phyloP scores from a whole-genome alignment of 345 rosid genomes.

The Brassica nigra region DNA sequence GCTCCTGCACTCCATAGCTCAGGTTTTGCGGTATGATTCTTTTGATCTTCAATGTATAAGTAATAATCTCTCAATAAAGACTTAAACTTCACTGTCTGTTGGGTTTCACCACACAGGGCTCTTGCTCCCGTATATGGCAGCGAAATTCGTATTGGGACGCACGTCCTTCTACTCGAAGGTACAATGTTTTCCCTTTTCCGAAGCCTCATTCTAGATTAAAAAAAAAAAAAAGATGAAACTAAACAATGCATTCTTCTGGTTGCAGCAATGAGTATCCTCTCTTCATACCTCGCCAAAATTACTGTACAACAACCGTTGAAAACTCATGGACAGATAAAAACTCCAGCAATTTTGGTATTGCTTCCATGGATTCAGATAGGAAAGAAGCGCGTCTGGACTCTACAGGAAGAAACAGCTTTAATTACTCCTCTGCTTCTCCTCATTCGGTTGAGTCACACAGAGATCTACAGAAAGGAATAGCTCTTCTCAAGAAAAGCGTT shows the following conservation, averaged over 20 bases:
- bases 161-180: slow-evolving; percentile 86
- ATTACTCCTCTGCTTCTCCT: slow-evolving; percentile 70
- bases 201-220: neutral
- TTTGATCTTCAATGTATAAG: slow-evolving; percentile 2
- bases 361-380: slow-evolving; percentile 90
- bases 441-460: slow-evolving; percentile 82
- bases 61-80: neutral
- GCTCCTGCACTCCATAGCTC: slow-evolving; percentile 87
- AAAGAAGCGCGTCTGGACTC: slow-evolving; percentile 62
- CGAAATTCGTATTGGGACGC: slow-evolving; percentile 89
- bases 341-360: slow-evolving; percentile 85
- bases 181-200: slow-evolving; percentile 14
- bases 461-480: slow-evolving; percentile 91
- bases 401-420: slow-evolving; percentile 68
- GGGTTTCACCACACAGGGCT: slow-evolving; percentile 56
- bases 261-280: slow-evolving; percentile 94
- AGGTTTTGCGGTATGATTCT: slow-evolving; percentile 89
- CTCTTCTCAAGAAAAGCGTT: slow-evolving; percentile 95
- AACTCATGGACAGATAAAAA: slow-evolving; percentile 28
- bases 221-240: neutral
- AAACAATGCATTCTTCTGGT: slow-evolving; percentile 20
- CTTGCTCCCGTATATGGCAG: slow-evolving; percentile 97
- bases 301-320: slow-evolving; percentile 79
- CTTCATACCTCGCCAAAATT: slow-evolving; percentile 86
- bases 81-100: slow-evolving; percentile 5